Percentiles rank a stretch among this genome's conserved stretches.
These are phyloP conservation scores for Nothopassalora personata DNA, from an alignment of 2,329 filamentous ascomycete species.

Conservation along the genomic window DNA sequence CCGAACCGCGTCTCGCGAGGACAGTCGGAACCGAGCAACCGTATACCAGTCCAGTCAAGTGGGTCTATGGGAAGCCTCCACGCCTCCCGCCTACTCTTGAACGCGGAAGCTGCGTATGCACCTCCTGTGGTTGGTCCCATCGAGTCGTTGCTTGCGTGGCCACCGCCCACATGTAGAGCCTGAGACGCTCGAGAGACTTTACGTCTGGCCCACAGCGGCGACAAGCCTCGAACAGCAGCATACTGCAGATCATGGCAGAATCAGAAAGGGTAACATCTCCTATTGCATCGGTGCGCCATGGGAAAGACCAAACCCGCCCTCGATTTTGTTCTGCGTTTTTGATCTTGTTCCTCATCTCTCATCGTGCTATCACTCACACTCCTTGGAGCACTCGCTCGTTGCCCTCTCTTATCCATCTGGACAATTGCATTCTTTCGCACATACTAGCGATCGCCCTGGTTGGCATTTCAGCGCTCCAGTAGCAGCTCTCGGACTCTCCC, in stretches of 20 bases:
- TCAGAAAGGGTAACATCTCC: conserved; percentile 11
- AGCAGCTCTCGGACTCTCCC: conserved; percentile 28
- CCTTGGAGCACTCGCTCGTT: conserved; percentile 39
- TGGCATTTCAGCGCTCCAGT: conserved; percentile 39
- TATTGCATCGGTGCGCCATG: conserved; percentile 10
- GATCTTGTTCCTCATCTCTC: conserved; percentile 8
- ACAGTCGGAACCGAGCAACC: not conserved
- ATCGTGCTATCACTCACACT: too few relatives aligned
- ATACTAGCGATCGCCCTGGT: conserved; percentile 38
- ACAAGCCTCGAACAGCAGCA: conserved; percentile 5
- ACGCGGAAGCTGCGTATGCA: not conserved
- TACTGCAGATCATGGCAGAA: not conserved
- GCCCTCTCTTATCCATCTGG: conserved; percentile 33
- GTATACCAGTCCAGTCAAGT: conserved; percentile 4
- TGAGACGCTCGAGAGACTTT: conserved; percentile 18
- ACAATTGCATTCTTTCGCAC: conserved; percentile 33
- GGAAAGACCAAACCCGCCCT: conserved; percentile 4
- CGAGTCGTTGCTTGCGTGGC: conserved; percentile 6
- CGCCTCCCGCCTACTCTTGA: not conserved
- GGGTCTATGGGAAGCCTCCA: conserved; percentile 7
- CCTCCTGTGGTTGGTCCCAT: conserved; percentile 1
- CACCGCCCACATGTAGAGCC: conserved; percentile 7
- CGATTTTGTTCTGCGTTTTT: conserved; percentile 5
- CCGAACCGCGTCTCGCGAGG: not conserved
- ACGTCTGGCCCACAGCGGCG: conserved; percentile 13